Conservation (phyloP, 208 protist genomes). For the Leishmania guyanensis region DNA sequence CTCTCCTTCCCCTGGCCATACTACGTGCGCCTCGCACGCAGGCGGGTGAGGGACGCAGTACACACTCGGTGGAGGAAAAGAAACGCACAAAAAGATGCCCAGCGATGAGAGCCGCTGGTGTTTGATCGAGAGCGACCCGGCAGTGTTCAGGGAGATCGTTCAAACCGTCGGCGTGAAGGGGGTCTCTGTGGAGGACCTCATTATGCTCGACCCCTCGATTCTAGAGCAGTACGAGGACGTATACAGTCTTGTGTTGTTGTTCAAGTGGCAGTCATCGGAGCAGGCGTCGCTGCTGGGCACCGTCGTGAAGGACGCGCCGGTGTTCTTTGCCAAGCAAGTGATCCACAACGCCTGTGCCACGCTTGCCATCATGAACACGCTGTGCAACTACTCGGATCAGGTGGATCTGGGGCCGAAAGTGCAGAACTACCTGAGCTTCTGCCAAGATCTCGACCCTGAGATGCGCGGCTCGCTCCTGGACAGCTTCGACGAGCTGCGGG, state of each 20-base stretch:
- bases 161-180: slow-evolving; percentile 93
- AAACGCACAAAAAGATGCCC: slow-evolving; percentile 14
- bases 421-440: slow-evolving; percentile 82
- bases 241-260: slow-evolving; percentile 97
- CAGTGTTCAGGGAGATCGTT: slow-evolving; percentile 98
- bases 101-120: slow-evolving; percentile 82
- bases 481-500: slow-evolving; percentile 85
- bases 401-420: slow-evolving; percentile 93
- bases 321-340: slow-evolving; percentile 97
- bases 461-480: slow-evolving; percentile 76
- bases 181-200: slow-evolving; percentile 96
- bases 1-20: background rate
- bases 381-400: slow-evolving; percentile 90
- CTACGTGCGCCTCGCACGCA: background rate
- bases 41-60: background rate
- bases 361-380: slow-evolving; percentile 96
- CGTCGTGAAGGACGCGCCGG: slow-evolving; percentile 39
- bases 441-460: slow-evolving; percentile 63
- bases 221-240: slow-evolving; percentile 66
- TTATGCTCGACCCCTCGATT: slow-evolving; percentile 84
- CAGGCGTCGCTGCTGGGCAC: slow-evolving; percentile 32
- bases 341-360: slow-evolving; percentile 98
- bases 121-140: slow-evolving; percentile 96
- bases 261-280: slow-evolving; percentile 90
- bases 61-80: background rate